Percentiles rank a stretch among this genome's conserved stretches.
phyloP scores from a whole-genome alignment of 441 rosid genomes.

The Brassica balearica region DNA sequence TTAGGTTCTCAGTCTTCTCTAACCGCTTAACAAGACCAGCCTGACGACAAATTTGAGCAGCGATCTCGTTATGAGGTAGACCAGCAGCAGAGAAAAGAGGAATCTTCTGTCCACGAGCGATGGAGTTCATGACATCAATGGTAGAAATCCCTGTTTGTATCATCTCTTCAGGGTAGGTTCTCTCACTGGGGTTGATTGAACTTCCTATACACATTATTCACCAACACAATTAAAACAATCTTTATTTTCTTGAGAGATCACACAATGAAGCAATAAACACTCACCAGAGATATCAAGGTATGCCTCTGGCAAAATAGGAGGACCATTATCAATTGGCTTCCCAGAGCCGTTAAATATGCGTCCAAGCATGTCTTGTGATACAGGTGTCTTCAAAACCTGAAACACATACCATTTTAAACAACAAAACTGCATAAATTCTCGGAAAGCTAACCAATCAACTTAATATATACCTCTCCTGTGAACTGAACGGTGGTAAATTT shows the following conservation, averaged over 20 bases:
- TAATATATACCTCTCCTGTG: conserved; percentile 48
- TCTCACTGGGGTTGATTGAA: conserved; percentile 98
- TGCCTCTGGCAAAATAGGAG: conserved; percentile 97
- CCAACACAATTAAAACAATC: not conserved
- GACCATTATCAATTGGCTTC: conserved; percentile 99
- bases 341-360: conserved; percentile 99
- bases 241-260: not conserved
- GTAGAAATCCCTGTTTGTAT: conserved; percentile 99
- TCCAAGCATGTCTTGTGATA: conserved; percentile 99
- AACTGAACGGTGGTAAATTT: conserved; percentile 68
- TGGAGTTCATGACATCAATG: conserved; percentile 99
- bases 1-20: conserved; percentile 80
- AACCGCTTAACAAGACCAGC: conserved; percentile 97
- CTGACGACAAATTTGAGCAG: conserved; percentile 99
- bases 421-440: not conserved
- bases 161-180: conserved; percentile 99
- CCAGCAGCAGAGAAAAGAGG: conserved; percentile 99
- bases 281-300: conserved; percentile 95
- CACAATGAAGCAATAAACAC: not conserved
- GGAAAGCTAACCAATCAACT: conserved; percentile 15
- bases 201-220: conserved; percentile 56
- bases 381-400: conserved; percentile 96
- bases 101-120: conserved; percentile 97
- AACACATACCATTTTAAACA: conserved; percentile 25
- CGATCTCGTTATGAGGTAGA: conserved; percentile 99